A percentile compares a stretch with the other conserved stretches of the same genome.
Conservation (phyloP, 2,329 filamentous ascomycete species). For the Aspergillus pseudoglaucus region DNA sequence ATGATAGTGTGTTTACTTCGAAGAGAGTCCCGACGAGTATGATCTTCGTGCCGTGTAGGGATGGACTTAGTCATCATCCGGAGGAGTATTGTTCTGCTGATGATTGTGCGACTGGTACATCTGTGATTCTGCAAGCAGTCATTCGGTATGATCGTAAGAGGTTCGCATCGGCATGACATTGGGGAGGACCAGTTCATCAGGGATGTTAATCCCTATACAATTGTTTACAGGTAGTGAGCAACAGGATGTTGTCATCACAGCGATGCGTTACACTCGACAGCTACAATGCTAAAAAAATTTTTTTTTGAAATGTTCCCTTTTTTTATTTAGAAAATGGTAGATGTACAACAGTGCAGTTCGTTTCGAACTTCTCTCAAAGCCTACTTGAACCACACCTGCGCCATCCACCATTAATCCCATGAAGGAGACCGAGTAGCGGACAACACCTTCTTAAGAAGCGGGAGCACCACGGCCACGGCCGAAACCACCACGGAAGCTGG, state of each 20-base stretch:
- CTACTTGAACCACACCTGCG: constrained; percentile 24
- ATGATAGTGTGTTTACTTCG: constrained; percentile 58
- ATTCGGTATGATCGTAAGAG: constrained; percentile 33
- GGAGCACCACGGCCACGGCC: constrained; percentile 79
- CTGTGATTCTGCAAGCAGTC: constrained; percentile 31
- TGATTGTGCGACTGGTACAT: constrained; percentile 52
- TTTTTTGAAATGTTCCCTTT: neutral
- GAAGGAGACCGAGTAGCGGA: constrained; percentile 27
- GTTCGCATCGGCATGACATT: constrained; percentile 24
- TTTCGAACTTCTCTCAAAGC: constrained; percentile 18
- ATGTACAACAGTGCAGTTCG: constrained; percentile 5
- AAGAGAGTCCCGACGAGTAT: constrained; percentile 57
- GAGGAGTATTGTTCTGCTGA: constrained; percentile 56
- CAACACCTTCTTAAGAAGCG: constrained; percentile 42
- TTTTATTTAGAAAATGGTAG: neutral
- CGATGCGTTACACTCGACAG: constrained; percentile 1
- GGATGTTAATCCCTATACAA: neutral
- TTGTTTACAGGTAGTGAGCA: neutral
- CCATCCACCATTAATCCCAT: constrained; percentile 20
- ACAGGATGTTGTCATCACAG: neutral
- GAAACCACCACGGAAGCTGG: constrained; percentile 85
- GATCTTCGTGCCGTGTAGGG: constrained; percentile 60
- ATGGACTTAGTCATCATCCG: constrained; percentile 59
- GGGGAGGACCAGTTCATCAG: neutral
- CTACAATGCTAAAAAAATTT: constrained; percentile 8